phyloP scores from a whole-genome alignment of 2,329 filamentous ascomycete genomes.

The Claviceps pazoutovae region DNA sequence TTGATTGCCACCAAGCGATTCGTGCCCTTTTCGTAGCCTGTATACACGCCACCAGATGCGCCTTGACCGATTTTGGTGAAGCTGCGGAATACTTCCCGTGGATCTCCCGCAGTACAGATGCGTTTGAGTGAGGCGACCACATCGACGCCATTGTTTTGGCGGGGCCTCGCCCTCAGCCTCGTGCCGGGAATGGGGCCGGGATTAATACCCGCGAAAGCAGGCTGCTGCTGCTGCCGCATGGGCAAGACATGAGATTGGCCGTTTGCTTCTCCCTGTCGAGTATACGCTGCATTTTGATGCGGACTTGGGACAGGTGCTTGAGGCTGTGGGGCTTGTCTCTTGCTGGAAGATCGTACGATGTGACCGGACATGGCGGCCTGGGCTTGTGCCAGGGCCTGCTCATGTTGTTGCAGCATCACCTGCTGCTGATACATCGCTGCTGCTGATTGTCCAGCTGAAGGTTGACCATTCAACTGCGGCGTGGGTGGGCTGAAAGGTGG shows the following conservation, averaged over 20 bases:
- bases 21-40: slow-evolving; percentile 69
- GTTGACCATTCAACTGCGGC: slow-evolving; percentile 17
- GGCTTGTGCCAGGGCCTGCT: slow-evolving; percentile 66
- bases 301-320: slow-evolving; percentile 12
- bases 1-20: slow-evolving; percentile 94
- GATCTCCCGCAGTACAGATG: slow-evolving; percentile 84
- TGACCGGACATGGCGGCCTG: slow-evolving; percentile 64
- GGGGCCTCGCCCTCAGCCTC: slow-evolving; percentile 61
- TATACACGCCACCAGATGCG: slow-evolving; percentile 90
- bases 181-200: slow-evolving; percentile 32
- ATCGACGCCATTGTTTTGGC: slow-evolving; percentile 70
- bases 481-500: slow-evolving; percentile 35
- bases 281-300: slow-evolving; percentile 16
- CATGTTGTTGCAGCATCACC: slow-evolving; percentile 67
- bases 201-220: slow-evolving; percentile 7
- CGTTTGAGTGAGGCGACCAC: slow-evolving; percentile 71
- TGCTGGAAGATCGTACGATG: slow-evolving; percentile 59
- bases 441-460: slow-evolving; percentile 24
- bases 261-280: slow-evolving; percentile 17
- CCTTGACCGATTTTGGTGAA: slow-evolving; percentile 95
- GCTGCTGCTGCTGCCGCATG: slow-evolving; percentile 24
- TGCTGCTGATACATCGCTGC: slow-evolving; percentile 45
- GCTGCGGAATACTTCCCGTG: slow-evolving; percentile 71
- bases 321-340: slow-evolving; percentile 37
- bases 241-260: slow-evolving; percentile 21